Conservation (phyloP, 306 rosid genomes). For the Inga oerstediana region DNA sequence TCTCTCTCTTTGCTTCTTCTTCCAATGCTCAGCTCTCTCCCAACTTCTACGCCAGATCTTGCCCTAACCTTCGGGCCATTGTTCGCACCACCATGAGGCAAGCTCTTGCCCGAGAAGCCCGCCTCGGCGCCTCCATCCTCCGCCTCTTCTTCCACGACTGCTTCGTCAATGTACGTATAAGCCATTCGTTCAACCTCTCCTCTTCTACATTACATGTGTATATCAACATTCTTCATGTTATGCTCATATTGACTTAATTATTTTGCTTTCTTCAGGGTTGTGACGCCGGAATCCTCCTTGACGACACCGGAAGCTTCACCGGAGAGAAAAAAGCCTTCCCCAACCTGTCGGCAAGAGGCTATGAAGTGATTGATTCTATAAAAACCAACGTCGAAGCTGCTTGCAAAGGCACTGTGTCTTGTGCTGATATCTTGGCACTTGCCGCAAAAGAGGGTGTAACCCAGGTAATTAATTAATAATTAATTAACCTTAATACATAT, state of each 20-base stretch:
- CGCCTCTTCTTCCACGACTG: constrained; percentile 92
- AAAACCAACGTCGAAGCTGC: constrained; percentile 69
- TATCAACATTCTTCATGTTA: background rate
- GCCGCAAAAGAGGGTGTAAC: constrained; percentile 70
- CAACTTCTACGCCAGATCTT: constrained; percentile 54
- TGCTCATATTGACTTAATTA: background rate
- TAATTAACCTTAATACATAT: background rate
- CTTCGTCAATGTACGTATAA: constrained; percentile 60
- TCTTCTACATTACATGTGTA: too few relatives aligned
- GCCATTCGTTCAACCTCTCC: background rate
- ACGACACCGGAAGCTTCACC: constrained; percentile 54
- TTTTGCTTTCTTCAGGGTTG: constrained; percentile 54
- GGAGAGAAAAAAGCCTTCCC: constrained; percentile 82
- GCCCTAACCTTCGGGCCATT: constrained; percentile 55
- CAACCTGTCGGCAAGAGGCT: constrained; percentile 63
- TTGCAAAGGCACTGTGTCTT: constrained; percentile 71
- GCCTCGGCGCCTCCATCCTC: constrained; percentile 78
- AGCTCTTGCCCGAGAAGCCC: constrained; percentile 48
- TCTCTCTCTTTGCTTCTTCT: constrained; percentile 39
- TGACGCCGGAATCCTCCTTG: constrained; percentile 71
- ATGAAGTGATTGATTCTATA: constrained; percentile 72
- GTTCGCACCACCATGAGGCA: constrained; percentile 54
- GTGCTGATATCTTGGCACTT: constrained; percentile 86
- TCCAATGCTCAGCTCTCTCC: constrained; percentile 62
- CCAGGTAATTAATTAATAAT: constrained; percentile 29